A percentile compares a stretch with the other conserved stretches of the same genome.
phyloP scores from a whole-genome alignment of 441 rosid genomes.

The Bruguiera hainesii region DNA sequence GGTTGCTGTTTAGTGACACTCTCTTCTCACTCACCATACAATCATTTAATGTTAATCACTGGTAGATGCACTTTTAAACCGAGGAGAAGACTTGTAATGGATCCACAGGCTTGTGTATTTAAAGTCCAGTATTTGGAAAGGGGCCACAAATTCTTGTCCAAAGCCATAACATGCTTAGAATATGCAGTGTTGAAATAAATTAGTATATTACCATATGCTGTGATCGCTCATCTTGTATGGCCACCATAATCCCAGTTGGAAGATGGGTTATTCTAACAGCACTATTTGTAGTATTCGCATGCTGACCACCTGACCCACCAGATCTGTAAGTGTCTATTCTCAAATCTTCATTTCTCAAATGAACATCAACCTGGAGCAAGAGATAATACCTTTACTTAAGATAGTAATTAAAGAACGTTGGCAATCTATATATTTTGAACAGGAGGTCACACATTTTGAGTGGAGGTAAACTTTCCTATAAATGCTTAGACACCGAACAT shows the following conservation, averaged over 20 bases:
- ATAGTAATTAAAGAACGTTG: not conserved
- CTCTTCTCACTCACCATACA: not conserved
- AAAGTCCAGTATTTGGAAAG: not conserved
- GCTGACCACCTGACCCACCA: constrained; percentile 96
- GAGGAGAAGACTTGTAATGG: not conserved
- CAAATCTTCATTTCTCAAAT: constrained; percentile 85
- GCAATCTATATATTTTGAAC: not conserved
- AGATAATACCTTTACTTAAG: not conserved
- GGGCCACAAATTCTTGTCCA: not conserved
- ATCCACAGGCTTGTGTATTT: not conserved
- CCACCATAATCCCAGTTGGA: constrained; percentile 70
- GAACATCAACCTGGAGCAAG: constrained; percentile 72
- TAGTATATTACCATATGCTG: constrained; percentile 77
- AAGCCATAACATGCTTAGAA: not conserved
- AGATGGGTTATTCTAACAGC: constrained; percentile 87
- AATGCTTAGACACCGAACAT: not conserved
- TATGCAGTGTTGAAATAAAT: not conserved
- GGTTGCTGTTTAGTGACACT: not conserved
- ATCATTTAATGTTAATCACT: not conserved
- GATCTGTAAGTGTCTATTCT: constrained; percentile 87
- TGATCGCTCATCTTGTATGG: constrained; percentile 95
- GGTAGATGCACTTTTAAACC: not conserved
- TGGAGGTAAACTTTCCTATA: not conserved
- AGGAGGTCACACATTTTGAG: not conserved
- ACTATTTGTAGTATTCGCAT: constrained; percentile 94